Evolutionary conservation across 2,329 filamentous ascomycete species (phyloP), one percentile per base, ranked within the genome.

Genomic region (Hypoxylon sp.): DNA sequence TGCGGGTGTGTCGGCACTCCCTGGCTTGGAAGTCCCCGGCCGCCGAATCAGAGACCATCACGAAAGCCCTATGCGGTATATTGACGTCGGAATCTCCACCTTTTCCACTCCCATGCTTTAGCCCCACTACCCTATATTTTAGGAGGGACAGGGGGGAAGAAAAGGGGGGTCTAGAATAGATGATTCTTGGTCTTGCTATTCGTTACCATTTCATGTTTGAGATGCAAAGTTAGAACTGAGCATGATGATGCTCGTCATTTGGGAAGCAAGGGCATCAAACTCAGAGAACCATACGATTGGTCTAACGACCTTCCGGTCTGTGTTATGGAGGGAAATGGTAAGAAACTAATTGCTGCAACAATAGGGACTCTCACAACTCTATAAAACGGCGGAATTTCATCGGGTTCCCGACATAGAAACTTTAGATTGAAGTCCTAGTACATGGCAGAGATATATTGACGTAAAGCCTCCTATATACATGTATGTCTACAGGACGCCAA

Each of bases 41-140:
- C n/a, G 53, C 32, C 67, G 56, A 69, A 69, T 69, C 63, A 69
- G 63, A 64, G 27, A 14, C 53, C 29, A 29, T 43, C 19, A 5
- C 25, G 50, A 12, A 67, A 63, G 67, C 67, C 67, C 41, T 50
- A 64, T 64, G 67, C 50, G 61, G 63, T 61, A 67, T 59, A 27
- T 63, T 67, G 67, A 69, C 67, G 67, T 69, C 60, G 56, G 50
- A 45, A 14, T 63, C 25, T 3, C 67, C 67, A 67, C 56, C 30
- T 48, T 56, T 57, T 23, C 8, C 12, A 16, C 47, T 27, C 19
- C 55, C 63, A 54, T 56, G 43, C 27, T 21, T 32, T 6, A 27
- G 43, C 41, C 30, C 55, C 50, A 54, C 43, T 25, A 32, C 23
- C 37, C 16, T 21, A 16, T 60, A 21, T 29, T 6, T 21, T 46